phyloP scores from a whole-genome alignment of 1,139 yeast species.

The Pichiaceae sp. region DNA sequence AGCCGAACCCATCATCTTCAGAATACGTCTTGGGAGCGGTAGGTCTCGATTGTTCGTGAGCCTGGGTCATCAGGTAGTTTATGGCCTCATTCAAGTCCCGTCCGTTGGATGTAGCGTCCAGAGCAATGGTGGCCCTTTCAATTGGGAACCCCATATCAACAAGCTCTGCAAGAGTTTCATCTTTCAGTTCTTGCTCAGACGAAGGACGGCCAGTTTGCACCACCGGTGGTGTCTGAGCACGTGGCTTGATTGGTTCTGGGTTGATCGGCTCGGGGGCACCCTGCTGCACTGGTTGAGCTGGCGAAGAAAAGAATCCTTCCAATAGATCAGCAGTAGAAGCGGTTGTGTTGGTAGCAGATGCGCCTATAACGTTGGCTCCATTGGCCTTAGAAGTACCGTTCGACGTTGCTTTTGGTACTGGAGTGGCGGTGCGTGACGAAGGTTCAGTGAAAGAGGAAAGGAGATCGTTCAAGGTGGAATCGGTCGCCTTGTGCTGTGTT shows the following conservation, averaged over 20 bases:
- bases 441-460: conserved; percentile 5
- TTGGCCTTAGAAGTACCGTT: not conserved
- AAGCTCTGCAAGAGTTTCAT: conserved; percentile 57
- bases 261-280: not conserved
- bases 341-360: conserved; percentile 1
- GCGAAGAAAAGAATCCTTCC: conserved; percentile 13
- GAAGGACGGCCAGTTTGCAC: not conserved
- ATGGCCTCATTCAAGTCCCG: conserved; percentile 59
- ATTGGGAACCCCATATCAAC: conserved; percentile 73
- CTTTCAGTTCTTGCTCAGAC: conserved; percentile 22
- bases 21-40: conserved; percentile 1
- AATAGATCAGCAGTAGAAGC: conserved; percentile 7
- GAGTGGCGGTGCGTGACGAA: not conserved
- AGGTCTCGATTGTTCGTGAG: conserved; percentile 31
- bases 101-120: conserved; percentile 45
- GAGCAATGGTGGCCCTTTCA: conserved; percentile 54
- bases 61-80: conserved; percentile 54
- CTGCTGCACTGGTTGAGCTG: not conserved
- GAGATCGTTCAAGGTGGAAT: conserved; percentile 4
- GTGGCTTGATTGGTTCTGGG: not conserved
- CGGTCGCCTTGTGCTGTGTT: not conserved
- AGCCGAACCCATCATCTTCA: conserved; percentile 27
- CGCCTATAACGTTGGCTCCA: not conserved
- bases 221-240: not conserved
- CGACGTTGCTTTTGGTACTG: conserved; percentile 17